Percentiles rank a stretch among this genome's conserved stretches.
Evolutionary conservation across 768 basidiomycete species (phyloP).

Genomic region (Lactarius evosmus): DNA sequence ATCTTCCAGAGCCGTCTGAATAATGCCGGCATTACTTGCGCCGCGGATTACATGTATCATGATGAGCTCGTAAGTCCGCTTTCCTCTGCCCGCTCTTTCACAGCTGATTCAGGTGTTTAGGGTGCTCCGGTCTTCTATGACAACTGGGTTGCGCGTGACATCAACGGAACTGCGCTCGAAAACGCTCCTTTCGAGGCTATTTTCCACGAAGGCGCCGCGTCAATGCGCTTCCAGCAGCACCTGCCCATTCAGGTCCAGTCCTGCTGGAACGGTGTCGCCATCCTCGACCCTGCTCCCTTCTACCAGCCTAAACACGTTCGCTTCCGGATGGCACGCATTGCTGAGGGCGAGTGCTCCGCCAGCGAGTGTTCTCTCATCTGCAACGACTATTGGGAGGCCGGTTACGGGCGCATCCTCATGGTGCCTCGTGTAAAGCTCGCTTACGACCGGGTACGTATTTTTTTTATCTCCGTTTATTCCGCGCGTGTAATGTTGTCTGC

Average conservation of each 20-base stretch:
- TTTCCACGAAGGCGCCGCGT: conserved; percentile 79
- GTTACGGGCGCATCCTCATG: conserved; percentile 97
- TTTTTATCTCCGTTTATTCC: neutral
- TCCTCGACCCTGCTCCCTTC: conserved; percentile 94
- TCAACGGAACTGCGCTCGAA: conserved; percentile 97
- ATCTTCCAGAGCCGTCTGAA: conserved; percentile 92
- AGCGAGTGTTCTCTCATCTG: conserved; percentile 95
- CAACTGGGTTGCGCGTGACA: conserved; percentile 97
- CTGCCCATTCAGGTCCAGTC: conserved; percentile 95
- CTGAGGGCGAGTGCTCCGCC: conserved; percentile 89
- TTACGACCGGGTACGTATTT: conserved; percentile 71
- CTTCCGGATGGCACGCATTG: conserved; percentile 93
- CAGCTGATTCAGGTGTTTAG: conserved; percentile 32
- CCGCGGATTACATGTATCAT: conserved; percentile 99
- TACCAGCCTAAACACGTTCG: conserved; percentile 86
- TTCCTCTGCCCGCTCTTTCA: neutral
- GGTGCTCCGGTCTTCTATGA: conserved; percentile 94
- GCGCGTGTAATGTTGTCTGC: neutral
- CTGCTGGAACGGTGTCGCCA: conserved; percentile 98
- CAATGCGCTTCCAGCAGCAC: conserved; percentile 83
- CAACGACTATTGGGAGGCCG: conserved; percentile 97
- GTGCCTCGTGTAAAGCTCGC: conserved; percentile 95
- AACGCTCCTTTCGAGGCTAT: conserved; percentile 95
- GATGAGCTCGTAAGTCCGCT: conserved; percentile 69
- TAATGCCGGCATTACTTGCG: conserved; percentile 98